Conservation (phyloP, 768 basidiomycete genomes). For the Lyophyllum shimeji region DNA sequence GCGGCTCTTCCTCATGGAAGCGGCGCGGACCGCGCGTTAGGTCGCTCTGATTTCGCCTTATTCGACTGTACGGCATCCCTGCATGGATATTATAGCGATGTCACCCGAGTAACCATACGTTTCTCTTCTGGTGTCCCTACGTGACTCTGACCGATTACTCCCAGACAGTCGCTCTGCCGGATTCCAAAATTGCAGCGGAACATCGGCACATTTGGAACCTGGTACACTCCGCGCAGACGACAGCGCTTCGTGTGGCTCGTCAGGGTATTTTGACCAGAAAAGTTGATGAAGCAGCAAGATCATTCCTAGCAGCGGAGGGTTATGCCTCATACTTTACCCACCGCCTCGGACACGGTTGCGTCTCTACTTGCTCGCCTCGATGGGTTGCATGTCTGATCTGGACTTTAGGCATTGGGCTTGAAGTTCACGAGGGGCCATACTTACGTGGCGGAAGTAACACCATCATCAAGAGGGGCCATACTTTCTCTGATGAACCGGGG, state of each 20-base stretch:
- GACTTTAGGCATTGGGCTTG: constrained; percentile 72
- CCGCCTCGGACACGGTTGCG: constrained; percentile 73
- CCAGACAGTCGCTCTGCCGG: constrained; percentile 66
- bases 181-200: constrained; percentile 49
- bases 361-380: constrained; percentile 1
- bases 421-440: constrained; percentile 82
- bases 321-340: constrained; percentile 73
- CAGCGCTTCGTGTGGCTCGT: constrained; percentile 47
- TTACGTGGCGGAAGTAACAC: constrained; percentile 67
- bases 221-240: constrained; percentile 63
- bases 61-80: constrained; percentile 74
- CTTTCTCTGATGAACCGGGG: constrained; percentile 83
- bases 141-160: background rate
- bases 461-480: constrained; percentile 60
- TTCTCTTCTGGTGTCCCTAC: background rate
- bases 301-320: constrained; percentile 39
- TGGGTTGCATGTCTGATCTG: constrained; percentile 4
- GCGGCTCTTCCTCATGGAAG: constrained; percentile 85
- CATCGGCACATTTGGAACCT: constrained; percentile 62
- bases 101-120: constrained; percentile 59
- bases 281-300: constrained; percentile 66
- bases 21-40: constrained; percentile 65
- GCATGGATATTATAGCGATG: constrained; percentile 76
- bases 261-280: constrained; percentile 48
- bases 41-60: constrained; percentile 60